Base-by-base conservation (phyloP, 2,329 filamentous ascomycete species). In the Fusarium sp. region DNA sequence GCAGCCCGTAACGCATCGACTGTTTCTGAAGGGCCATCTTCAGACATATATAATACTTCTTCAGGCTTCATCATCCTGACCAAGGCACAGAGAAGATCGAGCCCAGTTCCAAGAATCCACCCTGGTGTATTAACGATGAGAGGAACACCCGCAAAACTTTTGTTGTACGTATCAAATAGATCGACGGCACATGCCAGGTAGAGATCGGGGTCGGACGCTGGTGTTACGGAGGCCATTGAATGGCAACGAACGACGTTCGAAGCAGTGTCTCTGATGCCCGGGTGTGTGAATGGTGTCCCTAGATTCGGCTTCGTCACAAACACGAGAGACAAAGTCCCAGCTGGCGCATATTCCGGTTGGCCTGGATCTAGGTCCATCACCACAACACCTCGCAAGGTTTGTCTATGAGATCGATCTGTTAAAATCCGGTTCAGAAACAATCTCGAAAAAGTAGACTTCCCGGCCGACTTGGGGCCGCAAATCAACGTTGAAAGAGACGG, bases 281-380 rank as follows among this genome's bases (percentile, higher is more conserved):
- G 86, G 72, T 93, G 91, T 12, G 89, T 89, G 76, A 93, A 95
- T 1, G 92, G 85, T 2, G 92, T 88, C 0, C 89, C 87, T 10
- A 95, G 82, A 56, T 93, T 90, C 1, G 91, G 88, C 35, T 85
- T 80, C 3, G 83, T 84, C 16, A 94, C 81, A 33, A 88, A 84
- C 19, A 91, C 83, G 8, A 95, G 87, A 4, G 92, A 93, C 25
- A 95, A 77, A 19, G 92, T 90, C 1, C 93, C 93, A 2, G 91
- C 88, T 3, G 91, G 86, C 1, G 88, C 88, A 78, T 92, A 94
- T 77, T 95, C 93, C 6, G 93, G 92, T 76, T 94, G 93, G 0
- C 91, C 91, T 2, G 92, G 92, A 77, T 96, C 93, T 15, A 95
- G 84, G 74, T 96, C 93, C 11, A 96, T 85, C n/a, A 92, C 83